Base-by-base conservation (phyloP, 2,329 filamentous ascomycete species). In the Xylariaceae sp. region DNA sequence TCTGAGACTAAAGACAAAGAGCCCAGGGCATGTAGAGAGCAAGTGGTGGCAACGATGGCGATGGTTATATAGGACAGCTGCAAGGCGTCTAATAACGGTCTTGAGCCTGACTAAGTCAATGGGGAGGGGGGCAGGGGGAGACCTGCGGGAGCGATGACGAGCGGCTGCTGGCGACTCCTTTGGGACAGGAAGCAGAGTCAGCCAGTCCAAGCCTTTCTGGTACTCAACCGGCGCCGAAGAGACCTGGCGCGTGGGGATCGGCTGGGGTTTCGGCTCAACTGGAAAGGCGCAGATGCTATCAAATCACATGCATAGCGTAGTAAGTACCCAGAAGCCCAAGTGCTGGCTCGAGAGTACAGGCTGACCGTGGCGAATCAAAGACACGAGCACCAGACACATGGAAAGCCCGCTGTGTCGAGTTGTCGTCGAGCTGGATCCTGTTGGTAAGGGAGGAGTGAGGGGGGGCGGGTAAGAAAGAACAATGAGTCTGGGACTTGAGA, bases 121-220 rank as follows among this genome's bases (percentile, higher is more conserved):
- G 51, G 51, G 49, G 49, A 47, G 41, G 22, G 41, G 15, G 22
- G 12, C 9, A 12, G 41, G 21, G 40, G 21, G 12, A 37, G 49
- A 40, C 21, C 45, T 53, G 53, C 56, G 45, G 55, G 37, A 54
- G 45, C 46, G 56, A 59, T 49, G 54, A 57, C 49, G 57, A 53
- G 57, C 55, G 45, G 29, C 49, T 57, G 57, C 54, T 51, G 37
- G 49, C 21, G 48, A 42, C 56, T 46, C 19, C 15, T 57, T 59
- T 58, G 47, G 56, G 56, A 50, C 45, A 54, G 52, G 41, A 29
- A 43, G n/a, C 22, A 34, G 10, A 26, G 55, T 51, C 42, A 52
- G 51, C 47, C 49, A 47, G 49, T 30, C 45, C 34, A 44, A 47
- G 50, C 34, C 50, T 58, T 39, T 49, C 42, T 42, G 42, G 51